Evolutionary conservation across 345 rosid species (phyloP).

Genomic region (Gossypium turneri): DNA sequence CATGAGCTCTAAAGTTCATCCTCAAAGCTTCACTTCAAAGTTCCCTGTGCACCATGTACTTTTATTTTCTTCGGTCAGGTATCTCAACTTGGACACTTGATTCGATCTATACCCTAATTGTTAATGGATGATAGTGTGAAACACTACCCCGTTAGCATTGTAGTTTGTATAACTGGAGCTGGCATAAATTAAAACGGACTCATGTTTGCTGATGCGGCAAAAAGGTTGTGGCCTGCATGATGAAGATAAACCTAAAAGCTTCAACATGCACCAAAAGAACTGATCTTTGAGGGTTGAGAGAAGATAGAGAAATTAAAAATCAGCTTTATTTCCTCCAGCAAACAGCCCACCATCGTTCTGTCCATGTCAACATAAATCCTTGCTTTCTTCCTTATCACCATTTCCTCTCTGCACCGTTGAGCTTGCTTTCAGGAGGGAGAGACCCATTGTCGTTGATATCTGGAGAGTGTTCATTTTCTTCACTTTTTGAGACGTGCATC

Average conservation of each 20-base stretch:
- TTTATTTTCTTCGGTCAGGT: neutral
- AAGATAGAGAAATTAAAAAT: neutral
- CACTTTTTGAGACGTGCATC: neutral
- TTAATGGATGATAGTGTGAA: neutral
- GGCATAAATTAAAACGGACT: neutral
- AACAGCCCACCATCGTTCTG: neutral
- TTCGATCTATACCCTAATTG: neutral
- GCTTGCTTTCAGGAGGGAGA: neutral
- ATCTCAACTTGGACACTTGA: neutral
- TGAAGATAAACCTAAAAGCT: neutral
- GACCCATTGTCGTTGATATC: neutral
- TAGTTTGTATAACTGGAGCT: constrained; percentile 2
- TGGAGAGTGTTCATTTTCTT: neutral
- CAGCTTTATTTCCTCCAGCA: neutral
- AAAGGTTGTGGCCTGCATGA: neutral
- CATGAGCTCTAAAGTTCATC: constrained; percentile 26
- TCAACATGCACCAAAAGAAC: neutral
- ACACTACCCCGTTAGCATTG: neutral
- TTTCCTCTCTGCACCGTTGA: neutral
- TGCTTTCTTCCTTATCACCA: neutral
- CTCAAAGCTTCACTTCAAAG: neutral
- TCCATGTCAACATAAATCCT: neutral
- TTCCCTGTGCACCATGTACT: neutral
- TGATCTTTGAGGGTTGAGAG: neutral
- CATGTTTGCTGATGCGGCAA: neutral